phyloP scores from a whole-genome alignment of 2,329 filamentous ascomycete species.

The Ophiognomonia clavigignenti-juglandacearum region DNA sequence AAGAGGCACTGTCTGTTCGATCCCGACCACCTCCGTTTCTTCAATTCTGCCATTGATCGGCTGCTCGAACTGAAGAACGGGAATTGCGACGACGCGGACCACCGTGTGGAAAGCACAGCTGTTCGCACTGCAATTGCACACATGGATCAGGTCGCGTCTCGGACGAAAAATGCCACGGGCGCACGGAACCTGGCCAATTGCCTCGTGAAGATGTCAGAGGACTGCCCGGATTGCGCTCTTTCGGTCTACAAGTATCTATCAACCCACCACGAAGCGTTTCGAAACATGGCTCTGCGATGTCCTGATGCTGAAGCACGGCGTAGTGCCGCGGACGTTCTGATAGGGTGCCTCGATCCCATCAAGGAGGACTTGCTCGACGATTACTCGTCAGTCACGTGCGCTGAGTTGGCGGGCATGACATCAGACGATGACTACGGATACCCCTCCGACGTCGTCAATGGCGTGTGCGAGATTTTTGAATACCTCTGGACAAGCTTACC shows the following conservation, averaged over 20 bases:
- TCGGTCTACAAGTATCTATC: slow-evolving; percentile 59
- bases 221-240: slow-evolving; percentile 51
- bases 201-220: slow-evolving; percentile 43
- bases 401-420: no score
- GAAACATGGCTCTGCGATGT: slow-evolving; percentile 60
- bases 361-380: slow-evolving; percentile 40
- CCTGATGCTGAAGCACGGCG: slow-evolving; percentile 51
- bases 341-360: slow-evolving; percentile 48
- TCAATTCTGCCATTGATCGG: slow-evolving; percentile 56
- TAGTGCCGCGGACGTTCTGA: slow-evolving; percentile 45
- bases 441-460: slow-evolving; percentile 32
- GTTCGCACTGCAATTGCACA: slow-evolving; percentile 58
- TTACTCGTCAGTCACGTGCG: no score
- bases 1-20: slow-evolving; percentile 78
- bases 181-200: slow-evolving; percentile 43
- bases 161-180: slow-evolving; percentile 63
- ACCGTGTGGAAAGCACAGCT: slow-evolving; percentile 39
- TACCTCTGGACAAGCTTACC: slow-evolving; percentile 61
- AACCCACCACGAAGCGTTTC: slow-evolving; percentile 50
- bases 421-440: no score
- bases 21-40: slow-evolving; percentile 62
- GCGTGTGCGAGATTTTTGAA: slow-evolving; percentile 43
- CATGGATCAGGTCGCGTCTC: slow-evolving; percentile 69
- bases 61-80: slow-evolving; percentile 44
- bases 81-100: slow-evolving; percentile 45